phyloP scores from a whole-genome alignment of 345 rosid genomes.

The Erucastrum elatum region DNA sequence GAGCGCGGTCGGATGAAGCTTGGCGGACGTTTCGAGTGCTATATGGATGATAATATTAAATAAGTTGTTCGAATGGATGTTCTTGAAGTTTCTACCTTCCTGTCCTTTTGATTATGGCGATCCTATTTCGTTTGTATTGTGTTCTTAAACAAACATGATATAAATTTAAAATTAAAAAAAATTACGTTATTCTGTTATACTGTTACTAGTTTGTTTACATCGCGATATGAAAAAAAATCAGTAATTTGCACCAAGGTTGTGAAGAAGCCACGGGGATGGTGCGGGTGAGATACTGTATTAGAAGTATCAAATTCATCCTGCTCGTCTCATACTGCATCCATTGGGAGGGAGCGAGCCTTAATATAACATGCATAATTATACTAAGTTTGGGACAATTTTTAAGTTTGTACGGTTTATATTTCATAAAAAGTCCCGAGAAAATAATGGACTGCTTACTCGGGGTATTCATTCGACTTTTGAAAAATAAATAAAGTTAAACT shows the following conservation, averaged over 20 bases:
- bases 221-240: not conserved
- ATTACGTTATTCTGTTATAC: not conserved
- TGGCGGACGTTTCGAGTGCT: slow-evolving; percentile 23
- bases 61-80: slow-evolving; percentile 1
- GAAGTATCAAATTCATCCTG: not conserved
- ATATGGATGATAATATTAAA: slow-evolving; percentile 21
- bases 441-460: not conserved
- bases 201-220: not conserved
- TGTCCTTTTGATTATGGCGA: not conserved
- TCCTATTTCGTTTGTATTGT: not conserved
- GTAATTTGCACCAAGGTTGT: not conserved
- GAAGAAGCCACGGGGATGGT: not conserved
- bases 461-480: too few relatives aligned
- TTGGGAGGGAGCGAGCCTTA: not conserved
- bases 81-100: not conserved
- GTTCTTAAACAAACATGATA: not conserved
- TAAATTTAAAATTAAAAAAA: not conserved
- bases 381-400: not conserved
- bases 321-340: not conserved
- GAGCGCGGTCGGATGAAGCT: slow-evolving; percentile 23
- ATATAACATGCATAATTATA: not conserved
- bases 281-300: not conserved
- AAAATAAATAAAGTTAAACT: too few relatives aligned
- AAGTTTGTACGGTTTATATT: not conserved
- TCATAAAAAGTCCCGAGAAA: not conserved